Evolutionary conservation across 23 red algal species (phyloP).

Genomic region (Rhodosorus marinus): DNA sequence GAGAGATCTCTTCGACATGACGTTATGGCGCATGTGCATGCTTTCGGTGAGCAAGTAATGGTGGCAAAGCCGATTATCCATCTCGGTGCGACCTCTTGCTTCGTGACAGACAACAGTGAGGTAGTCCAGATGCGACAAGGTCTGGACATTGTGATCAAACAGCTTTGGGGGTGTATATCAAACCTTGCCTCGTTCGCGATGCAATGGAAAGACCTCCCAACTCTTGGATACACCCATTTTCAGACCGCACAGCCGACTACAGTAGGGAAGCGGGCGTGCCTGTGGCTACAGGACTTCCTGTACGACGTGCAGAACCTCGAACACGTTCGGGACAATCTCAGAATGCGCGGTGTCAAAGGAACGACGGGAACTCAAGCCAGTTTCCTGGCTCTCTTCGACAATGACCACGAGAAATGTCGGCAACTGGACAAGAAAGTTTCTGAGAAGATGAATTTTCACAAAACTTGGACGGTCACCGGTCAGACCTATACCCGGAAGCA

Average conservation of each 20-base stretch:
- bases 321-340: slow-evolving; percentile 6
- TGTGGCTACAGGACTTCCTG: slow-evolving; percentile 91
- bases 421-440: slow-evolving; percentile 46
- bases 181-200: slow-evolving; percentile 45
- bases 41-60: slow-evolving; percentile 79
- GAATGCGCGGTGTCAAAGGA: slow-evolving; percentile 62
- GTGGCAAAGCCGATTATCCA: slow-evolving; percentile 82
- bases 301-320: slow-evolving; percentile 50
- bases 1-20: slow-evolving; percentile 70
- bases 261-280: slow-evolving; percentile 71
- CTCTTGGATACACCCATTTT: slow-evolving; percentile 76
- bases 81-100: slow-evolving; percentile 77
- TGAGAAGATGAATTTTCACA: slow-evolving; percentile 39
- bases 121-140: slow-evolving; percentile 47
- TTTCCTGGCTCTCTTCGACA: slow-evolving; percentile 67
- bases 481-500: slow-evolving; percentile 90
- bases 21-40: slow-evolving; percentile 95
- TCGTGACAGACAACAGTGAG: slow-evolving; percentile 86
- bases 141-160: slow-evolving; percentile 38
- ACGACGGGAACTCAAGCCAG: slow-evolving; percentile 83
- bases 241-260: slow-evolving; percentile 92
- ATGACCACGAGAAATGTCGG: slow-evolving; percentile 48
- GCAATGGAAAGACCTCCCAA: slow-evolving; percentile 18
- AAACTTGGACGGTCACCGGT: slow-evolving; percentile 40
- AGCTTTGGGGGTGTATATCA: slow-evolving; percentile 21